Conservation (phyloP, 768 basidiomycete genomes). For the Amanita jacksonii region DNA sequence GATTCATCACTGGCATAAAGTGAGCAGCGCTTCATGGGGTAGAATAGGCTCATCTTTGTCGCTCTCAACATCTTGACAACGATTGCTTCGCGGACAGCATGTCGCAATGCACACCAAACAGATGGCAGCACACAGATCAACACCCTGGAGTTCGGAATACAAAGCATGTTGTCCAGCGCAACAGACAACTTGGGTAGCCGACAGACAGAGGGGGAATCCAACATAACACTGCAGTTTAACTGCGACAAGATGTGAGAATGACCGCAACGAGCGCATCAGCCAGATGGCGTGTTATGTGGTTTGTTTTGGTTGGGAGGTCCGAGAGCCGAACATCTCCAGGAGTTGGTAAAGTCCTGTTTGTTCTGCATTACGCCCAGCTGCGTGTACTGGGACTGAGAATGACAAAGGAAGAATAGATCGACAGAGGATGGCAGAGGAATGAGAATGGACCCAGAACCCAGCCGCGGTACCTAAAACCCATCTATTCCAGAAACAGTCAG, state of each 20-base stretch:
- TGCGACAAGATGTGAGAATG: slow-evolving; percentile 72
- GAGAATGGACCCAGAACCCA: too few species aligned
- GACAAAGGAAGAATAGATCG: slow-evolving; percentile 60
- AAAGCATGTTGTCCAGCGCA: slow-evolving; percentile 76
- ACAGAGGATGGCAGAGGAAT: slow-evolving; percentile 78
- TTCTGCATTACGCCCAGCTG: slow-evolving; percentile 21
- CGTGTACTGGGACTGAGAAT: slow-evolving; percentile 41
- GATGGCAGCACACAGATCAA: slow-evolving; percentile 82
- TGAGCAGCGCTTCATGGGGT: slow-evolving; percentile 87
- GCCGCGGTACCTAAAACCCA: too few species aligned
- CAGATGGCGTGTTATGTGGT: slow-evolving; percentile 77
- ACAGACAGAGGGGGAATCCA: slow-evolving; percentile 81
- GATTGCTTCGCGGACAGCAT: slow-evolving; percentile 86
- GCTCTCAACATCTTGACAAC: slow-evolving; percentile 67
- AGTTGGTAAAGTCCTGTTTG: slow-evolving; percentile 74
- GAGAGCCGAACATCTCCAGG: slow-evolving; percentile 64
- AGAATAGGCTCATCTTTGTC: slow-evolving; percentile 84
- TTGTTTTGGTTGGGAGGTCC: slow-evolving; percentile 78
- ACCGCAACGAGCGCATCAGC: slow-evolving; percentile 88
- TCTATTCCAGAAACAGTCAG: too few species aligned
- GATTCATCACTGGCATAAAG: slow-evolving; percentile 86
- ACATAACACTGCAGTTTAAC: slow-evolving; percentile 63
- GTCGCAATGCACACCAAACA: slow-evolving; percentile 86
- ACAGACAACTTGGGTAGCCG: slow-evolving; percentile 74
- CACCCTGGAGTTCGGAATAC: slow-evolving; percentile 54